phyloP scores from a whole-genome alignment of 768 basidiomycete species.

The Tylopilus subfusipes region DNA sequence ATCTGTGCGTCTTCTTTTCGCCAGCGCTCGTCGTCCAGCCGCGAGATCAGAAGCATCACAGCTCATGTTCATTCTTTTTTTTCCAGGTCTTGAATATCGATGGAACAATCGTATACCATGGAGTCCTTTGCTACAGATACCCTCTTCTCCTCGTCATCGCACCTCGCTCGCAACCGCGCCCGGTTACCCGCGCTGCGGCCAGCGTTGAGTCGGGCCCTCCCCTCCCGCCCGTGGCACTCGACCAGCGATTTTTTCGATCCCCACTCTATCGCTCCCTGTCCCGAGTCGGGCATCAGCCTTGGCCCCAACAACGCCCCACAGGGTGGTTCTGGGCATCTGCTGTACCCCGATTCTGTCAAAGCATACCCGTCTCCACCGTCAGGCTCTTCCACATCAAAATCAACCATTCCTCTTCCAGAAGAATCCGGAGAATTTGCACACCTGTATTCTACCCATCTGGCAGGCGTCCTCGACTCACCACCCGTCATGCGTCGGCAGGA shows the following conservation, averaged over 20 bases:
- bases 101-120: constrained; percentile 34
- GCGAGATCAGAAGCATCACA: neutral
- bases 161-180: constrained; percentile 7
- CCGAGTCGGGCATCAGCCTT: constrained; percentile 15
- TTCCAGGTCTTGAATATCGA: constrained; percentile 32
- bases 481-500: constrained; percentile 31
- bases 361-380: constrained; percentile 31
- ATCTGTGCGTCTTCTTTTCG: constrained; percentile 14
- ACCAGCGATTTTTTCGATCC: constrained; percentile 23
- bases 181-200: constrained; percentile 17
- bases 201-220: constrained; percentile 14
- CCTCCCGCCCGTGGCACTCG: constrained; percentile 17
- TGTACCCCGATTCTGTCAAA: constrained; percentile 19
- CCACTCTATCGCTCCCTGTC: constrained; percentile 18
- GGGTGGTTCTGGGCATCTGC: constrained; percentile 7
- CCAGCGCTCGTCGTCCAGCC: neutral
- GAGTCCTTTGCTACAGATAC: constrained; percentile 30
- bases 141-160: constrained; percentile 19
- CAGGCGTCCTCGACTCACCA: constrained; percentile 36
- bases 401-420: constrained; percentile 26
- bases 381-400: constrained; percentile 24
- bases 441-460: constrained; percentile 27
- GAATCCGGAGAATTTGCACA: constrained; percentile 15
- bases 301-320: constrained; percentile 14
- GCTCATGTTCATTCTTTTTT: neutral